A percentile compares a stretch with the other conserved stretches of the same genome.
Conservation (phyloP, 257 asterid genomes). For the Anisodus acutangulus region DNA sequence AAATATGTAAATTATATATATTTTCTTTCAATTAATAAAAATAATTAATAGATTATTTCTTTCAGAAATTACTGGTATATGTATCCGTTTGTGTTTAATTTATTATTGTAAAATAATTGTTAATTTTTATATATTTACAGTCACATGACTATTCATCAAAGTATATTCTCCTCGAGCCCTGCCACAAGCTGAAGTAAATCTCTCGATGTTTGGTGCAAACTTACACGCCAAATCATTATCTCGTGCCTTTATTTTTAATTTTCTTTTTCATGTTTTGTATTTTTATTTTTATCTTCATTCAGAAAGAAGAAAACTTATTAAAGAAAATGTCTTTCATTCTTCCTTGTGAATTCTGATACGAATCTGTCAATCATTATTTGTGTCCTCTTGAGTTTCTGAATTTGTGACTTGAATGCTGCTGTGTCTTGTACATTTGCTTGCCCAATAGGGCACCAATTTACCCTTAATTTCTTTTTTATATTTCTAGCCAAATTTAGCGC, state of each 20-base stretch:
- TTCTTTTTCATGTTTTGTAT: neutral
- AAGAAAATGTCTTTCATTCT: neutral
- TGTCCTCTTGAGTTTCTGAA: slow-evolving; percentile 23
- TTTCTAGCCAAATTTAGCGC: neutral
- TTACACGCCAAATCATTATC: slow-evolving; percentile 81
- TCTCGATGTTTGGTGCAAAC: slow-evolving; percentile 59
- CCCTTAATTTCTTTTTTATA: neutral
- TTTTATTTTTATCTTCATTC: neutral
- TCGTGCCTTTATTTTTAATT: slow-evolving; percentile 41
- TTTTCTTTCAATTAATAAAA: too few relatives aligned
- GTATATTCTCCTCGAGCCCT: slow-evolving; percentile 70
- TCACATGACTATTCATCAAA: slow-evolving; percentile 40
- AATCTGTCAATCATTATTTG: slow-evolving; percentile 56
- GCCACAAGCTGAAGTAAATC: slow-evolving; percentile 47
- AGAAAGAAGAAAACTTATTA: neutral
- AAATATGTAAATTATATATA: too few relatives aligned
- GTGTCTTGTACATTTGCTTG: slow-evolving; percentile 16
- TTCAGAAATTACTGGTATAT: neutral
- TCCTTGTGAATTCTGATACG: slow-evolving; percentile 16
- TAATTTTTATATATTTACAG: neutral
- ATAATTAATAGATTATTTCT: too few relatives aligned
- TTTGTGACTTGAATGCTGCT: neutral
- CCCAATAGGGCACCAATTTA: neutral
- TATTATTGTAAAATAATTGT: neutral
- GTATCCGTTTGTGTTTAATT: neutral